Evolutionary conservation across 768 basidiomycete genomes (phyloP).

Genomic region (Boletus rubropictus): DNA sequence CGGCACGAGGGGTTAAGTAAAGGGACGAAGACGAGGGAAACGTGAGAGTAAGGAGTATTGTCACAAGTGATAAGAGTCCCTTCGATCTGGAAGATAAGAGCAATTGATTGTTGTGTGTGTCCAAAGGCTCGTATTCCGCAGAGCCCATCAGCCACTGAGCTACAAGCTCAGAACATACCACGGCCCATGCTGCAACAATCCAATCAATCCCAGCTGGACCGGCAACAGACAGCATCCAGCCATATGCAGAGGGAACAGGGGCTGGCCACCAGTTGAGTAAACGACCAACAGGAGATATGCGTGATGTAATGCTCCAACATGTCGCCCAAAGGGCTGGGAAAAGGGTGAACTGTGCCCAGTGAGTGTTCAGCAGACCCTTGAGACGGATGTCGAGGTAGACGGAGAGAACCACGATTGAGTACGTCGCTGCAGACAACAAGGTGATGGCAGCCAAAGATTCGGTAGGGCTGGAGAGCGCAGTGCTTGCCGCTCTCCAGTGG

Average conservation of each 20-base stretch:
- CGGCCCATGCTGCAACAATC: slow-evolving; percentile 72
- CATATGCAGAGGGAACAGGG: slow-evolving; percentile 51
- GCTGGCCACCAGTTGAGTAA: slow-evolving; percentile 60
- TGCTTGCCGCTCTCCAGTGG: slow-evolving; percentile 38
- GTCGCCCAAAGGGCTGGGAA: slow-evolving; percentile 72
- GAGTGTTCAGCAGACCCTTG: slow-evolving; percentile 24
- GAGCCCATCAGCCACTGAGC: slow-evolving; percentile 55
- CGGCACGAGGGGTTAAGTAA: slow-evolving; percentile 34
- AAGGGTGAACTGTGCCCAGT: slow-evolving; percentile 44
- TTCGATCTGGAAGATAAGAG: slow-evolving; percentile 20
- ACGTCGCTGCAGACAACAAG: slow-evolving; percentile 38
- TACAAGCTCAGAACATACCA: slow-evolving; percentile 49
- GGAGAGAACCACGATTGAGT: slow-evolving; percentile 37
- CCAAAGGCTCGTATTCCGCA: slow-evolving; percentile 14
- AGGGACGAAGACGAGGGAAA: slow-evolving; percentile 51
- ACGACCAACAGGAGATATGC: slow-evolving; percentile 61
- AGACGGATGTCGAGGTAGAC: slow-evolving; percentile 38
- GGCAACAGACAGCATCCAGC: slow-evolving; percentile 53
- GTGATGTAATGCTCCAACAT: slow-evolving; percentile 50
- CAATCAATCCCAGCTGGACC: slow-evolving; percentile 67
- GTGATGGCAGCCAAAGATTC: slow-evolving; percentile 46
- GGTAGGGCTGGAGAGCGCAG: slow-evolving; percentile 51
- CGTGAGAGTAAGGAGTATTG: slow-evolving; percentile 40
- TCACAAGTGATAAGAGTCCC: slow-evolving; percentile 34
- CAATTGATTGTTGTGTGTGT: not conserved